Evolutionary conservation across 169 alveolate species (phyloP), one percentile per base, ranked within the genome.

Genomic region (Cyclospora cayetanensis): DNA sequence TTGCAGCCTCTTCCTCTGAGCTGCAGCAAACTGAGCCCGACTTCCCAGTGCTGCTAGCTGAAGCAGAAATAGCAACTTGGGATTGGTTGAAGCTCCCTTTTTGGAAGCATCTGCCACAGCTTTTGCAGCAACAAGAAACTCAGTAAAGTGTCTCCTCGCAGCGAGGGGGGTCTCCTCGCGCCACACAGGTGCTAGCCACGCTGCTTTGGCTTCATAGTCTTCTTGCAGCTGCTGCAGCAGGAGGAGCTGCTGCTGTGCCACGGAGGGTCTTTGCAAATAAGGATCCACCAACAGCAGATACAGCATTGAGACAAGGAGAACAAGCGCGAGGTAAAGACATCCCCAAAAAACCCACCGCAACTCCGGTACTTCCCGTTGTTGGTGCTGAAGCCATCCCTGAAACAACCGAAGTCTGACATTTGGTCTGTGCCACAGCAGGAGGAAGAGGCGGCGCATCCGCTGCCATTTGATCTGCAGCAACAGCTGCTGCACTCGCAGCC

Each of bases 141-240:
- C 80, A 1, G 29, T 27, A 35, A 68, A 68, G 52, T 68, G 52
- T 34, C 80, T 1, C 80, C 80, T 29, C 4, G 80, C 25, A 34
- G 46, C 50, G 15, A 29, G 4, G 18, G 37, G 9, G 0, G 15
- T 7, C 25, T 7, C 82, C 50, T 72, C 34, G 4, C 60, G 12
- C 84, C 84, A 72, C 39, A 72, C 2, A 4, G 84, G 84, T 53
- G 63, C 27, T 2, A 72, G 53, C 55, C 63, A 72, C 27, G 53
- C 37, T 39, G 53, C 84, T 39, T 22, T 43, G 35, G 84, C 53
- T 35, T 53, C 60, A 41, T 72, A 72, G 27, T 18, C 84, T 9
- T 72, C 63, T 60, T 72, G 84, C 84, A 72, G 60, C 63, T 72
- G 84, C 84, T 72, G 84, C 84, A 72, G 84, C 84, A 72, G 84